Evolutionary conservation across 2,329 filamentous ascomycete species (phyloP), one percentile per base, ranked within the genome.

Genomic region (Neophaeococcomyces mojaviensis): DNA sequence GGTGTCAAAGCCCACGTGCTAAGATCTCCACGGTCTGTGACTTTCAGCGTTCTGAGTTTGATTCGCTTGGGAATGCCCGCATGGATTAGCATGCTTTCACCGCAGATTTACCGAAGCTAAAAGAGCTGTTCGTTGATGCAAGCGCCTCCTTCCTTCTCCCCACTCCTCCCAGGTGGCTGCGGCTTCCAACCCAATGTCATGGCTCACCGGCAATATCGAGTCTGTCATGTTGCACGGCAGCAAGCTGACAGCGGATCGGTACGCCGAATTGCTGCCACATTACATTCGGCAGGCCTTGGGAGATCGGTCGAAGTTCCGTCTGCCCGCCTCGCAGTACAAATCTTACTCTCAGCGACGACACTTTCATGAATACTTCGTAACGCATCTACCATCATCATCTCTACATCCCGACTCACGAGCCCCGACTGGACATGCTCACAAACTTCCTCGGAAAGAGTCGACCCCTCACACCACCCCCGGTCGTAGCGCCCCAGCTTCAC

Each of bases 301-400:
- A 30, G 41, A 44, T 30, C 41, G 41, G 22, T 12, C 41, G 20
- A 44, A 44, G 22, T 6, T 37, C 20, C 32, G 7, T 24, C 32
- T 22, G 16, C 33, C 32, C 10, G 33, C 22, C 13, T 22, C 4
- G 2, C 20, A 33, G 7, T 20, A 24, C 18, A 16, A 44, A 26
- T 18, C 32, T n/a, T 12, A 24, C n/a, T 24, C 19, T 13, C 40
- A 44, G 18, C 30, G 32, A 18, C 76, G 78, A 39, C 64, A 67
- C 52, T 97, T 97, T 65, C 88, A 96, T 70, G 88, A 94, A 58
- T 97, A 98, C 71, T 98, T 98, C 65, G 87, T 97, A 49, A 95
- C 92, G 7, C 88, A 96, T 64, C 77, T 98, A 1, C 90, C 92
- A 3, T 94, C 88, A 15, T 94, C 88, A 12, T 96, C 89, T 3